Conservation (phyloP, 2,329 filamentous ascomycete genomes). For the Fusarium euwallaceae region DNA sequence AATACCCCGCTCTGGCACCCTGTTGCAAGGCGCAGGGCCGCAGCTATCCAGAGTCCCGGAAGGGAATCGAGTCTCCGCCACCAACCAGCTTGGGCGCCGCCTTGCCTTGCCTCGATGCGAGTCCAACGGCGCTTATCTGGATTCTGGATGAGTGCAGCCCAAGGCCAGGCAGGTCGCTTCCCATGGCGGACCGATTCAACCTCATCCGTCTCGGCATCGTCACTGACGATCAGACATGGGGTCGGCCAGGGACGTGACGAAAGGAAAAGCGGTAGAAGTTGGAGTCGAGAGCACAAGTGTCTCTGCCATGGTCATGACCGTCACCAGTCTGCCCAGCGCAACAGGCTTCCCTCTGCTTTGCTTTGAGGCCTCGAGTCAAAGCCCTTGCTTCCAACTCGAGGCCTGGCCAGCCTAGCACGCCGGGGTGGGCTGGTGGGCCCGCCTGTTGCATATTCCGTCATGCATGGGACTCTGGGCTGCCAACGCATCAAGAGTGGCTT, state of each 20-base stretch:
- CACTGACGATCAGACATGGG: conserved; percentile 13
- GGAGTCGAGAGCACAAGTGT: conserved; percentile 2
- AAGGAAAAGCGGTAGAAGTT: background rate
- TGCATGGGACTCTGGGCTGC: conserved; percentile 61
- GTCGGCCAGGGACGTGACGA: conserved; percentile 10
- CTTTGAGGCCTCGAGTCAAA: conserved; percentile 35
- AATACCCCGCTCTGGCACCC: conserved; percentile 36
- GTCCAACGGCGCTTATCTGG: conserved; percentile 31
- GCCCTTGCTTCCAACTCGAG: conserved; percentile 19
- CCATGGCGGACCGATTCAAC: conserved; percentile 18
- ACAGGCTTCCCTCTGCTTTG: conserved; percentile 26
- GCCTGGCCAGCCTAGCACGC: conserved; percentile 33
- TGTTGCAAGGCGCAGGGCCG: conserved; percentile 39
- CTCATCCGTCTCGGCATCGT: conserved; percentile 23
- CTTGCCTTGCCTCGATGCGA: conserved; percentile 29
- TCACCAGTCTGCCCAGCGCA: conserved; percentile 16
- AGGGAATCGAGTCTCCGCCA: conserved; percentile 29
- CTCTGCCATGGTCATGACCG: background rate
- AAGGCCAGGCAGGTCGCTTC: conserved; percentile 16
- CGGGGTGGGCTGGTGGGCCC: conserved; percentile 42
- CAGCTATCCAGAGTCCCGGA: conserved; percentile 42
- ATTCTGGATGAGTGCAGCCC: conserved; percentile 22
- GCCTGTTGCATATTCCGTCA: conserved; percentile 68
- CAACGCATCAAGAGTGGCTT: conserved; percentile 55
- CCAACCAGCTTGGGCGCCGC: conserved; percentile 40